phyloP scores from a whole-genome alignment of 108 stramenopile genomes.

The Cyclotella sp. region DNA sequence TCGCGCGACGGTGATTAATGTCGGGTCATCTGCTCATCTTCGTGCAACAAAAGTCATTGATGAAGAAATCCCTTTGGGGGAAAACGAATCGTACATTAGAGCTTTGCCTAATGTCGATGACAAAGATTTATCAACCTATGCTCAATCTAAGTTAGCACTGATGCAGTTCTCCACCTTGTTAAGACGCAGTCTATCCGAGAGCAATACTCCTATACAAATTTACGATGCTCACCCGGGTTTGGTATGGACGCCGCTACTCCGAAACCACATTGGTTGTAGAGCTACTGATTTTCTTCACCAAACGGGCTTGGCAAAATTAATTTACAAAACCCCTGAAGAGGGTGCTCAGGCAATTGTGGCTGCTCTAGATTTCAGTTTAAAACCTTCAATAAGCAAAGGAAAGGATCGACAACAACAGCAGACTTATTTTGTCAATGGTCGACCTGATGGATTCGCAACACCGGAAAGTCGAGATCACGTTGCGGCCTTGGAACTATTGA shows the following conservation, averaged over 20 bases:
- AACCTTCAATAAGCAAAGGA: neutral
- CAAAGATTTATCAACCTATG: slow-evolving; percentile 44
- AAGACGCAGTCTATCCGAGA: slow-evolving; percentile 22
- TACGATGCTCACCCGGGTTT: slow-evolving; percentile 51
- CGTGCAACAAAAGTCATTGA: slow-evolving; percentile 50
- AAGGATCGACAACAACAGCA: slow-evolving; percentile 21
- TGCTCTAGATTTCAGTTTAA: slow-evolving; percentile 23
- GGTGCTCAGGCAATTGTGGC: slow-evolving; percentile 39
- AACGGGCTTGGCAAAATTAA: slow-evolving; percentile 42
- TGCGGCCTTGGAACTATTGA: slow-evolving; percentile 28
- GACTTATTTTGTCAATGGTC: slow-evolving; percentile 48
- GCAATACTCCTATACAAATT: slow-evolving; percentile 18
- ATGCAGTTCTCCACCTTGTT: slow-evolving; percentile 52
- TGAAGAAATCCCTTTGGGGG: slow-evolving; percentile 10
- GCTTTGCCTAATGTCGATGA: slow-evolving; percentile 31
- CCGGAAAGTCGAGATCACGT: slow-evolving; percentile 30
- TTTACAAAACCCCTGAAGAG: slow-evolving; percentile 52
- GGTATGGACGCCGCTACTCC: slow-evolving; percentile 54
- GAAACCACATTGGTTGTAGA: slow-evolving; percentile 39
- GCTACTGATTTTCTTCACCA: slow-evolving; percentile 21
- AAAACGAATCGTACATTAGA: slow-evolving; percentile 27
- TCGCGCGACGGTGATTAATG: slow-evolving; percentile 37
- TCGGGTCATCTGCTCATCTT: slow-evolving; percentile 51
- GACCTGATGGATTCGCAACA: slow-evolving; percentile 37
- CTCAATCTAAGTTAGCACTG: slow-evolving; percentile 42